phyloP scores from a whole-genome alignment of 106 monocot genomes.

The Phalaenopsis equestris region DNA sequence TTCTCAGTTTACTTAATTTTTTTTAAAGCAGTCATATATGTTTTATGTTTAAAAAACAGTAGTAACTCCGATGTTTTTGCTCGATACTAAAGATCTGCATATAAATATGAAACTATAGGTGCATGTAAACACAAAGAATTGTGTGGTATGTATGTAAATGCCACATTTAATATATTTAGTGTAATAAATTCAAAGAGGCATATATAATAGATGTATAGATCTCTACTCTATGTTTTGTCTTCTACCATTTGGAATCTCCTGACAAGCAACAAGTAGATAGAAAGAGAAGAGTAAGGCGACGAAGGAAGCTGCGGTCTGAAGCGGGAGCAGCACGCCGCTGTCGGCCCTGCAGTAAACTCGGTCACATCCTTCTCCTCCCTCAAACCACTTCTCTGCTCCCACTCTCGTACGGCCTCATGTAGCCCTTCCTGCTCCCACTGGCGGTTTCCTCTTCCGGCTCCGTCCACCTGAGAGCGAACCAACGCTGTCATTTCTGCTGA shows the following conservation, averaged over 20 bases:
- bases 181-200: too few relatives aligned
- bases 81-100: too few relatives aligned
- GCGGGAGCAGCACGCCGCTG: slow-evolving; percentile 8
- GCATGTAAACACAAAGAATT: too few relatives aligned
- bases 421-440: slow-evolving; percentile 1
- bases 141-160: too few relatives aligned
- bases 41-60: too few relatives aligned
- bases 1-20: too few relatives aligned
- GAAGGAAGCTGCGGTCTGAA: slow-evolving; percentile 1
- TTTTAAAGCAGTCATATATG: too few relatives aligned
- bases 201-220: not conserved
- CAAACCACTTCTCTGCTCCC: not conserved
- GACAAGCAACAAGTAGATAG: not conserved
- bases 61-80: too few relatives aligned
- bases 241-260: slow-evolving; percentile 7
- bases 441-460: not conserved
- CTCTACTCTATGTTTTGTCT: slow-evolving; percentile 1
- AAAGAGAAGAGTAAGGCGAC: not conserved
- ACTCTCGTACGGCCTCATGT: not conserved
- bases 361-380: slow-evolving; percentile 2
- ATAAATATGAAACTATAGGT: too few relatives aligned
- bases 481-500: not conserved
- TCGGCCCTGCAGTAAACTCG: slow-evolving; percentile 1
- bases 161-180: too few relatives aligned
- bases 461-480: slow-evolving; percentile 2